Conservation (phyloP, 345 rosid genomes). For the Acer yangbiense region DNA sequence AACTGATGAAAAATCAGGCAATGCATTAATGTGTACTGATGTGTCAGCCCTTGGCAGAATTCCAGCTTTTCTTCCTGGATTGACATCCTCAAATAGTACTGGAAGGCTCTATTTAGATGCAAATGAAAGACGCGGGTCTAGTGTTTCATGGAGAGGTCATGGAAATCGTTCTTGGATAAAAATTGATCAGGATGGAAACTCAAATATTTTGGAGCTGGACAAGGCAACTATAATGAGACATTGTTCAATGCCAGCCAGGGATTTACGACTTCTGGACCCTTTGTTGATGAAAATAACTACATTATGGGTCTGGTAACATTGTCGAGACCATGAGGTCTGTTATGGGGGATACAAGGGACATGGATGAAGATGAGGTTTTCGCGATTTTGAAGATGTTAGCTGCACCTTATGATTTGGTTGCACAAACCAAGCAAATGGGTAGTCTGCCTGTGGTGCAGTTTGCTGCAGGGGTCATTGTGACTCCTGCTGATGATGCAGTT, state of each 20-base stretch:
- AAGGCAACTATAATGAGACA: slow-evolving; percentile 88
- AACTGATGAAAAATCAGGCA: neutral
- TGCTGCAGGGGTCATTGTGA: too few species aligned
- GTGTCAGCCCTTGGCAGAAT: slow-evolving; percentile 21
- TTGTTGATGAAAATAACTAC: slow-evolving; percentile 37
- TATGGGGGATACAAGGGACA: too few species aligned
- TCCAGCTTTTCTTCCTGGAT: slow-evolving; percentile 34
- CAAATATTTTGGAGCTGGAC: slow-evolving; percentile 70
- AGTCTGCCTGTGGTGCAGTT: too few species aligned
- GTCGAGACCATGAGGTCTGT: too few species aligned
- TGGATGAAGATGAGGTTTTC: too few species aligned
- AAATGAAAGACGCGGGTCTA: slow-evolving; percentile 41
- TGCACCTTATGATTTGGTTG: too few species aligned
- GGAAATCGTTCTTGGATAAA: slow-evolving; percentile 92
- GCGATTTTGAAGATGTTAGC: too few species aligned
- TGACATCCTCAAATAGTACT: slow-evolving; percentile 31
- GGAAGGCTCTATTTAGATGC: slow-evolving; percentile 49
- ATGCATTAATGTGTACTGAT: slow-evolving; percentile 26
- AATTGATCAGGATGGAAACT: slow-evolving; percentile 73
- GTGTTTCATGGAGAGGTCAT: slow-evolving; percentile 72
- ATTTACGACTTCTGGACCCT: slow-evolving; percentile 92
- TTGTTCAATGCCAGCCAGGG: slow-evolving; percentile 91
- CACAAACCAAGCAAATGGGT: too few species aligned
- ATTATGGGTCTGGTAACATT: too few species aligned
- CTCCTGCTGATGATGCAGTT: too few species aligned